These are phyloP conservation scores for Cladorrhinum samala DNA, from an alignment of 495 filamentous ascomycete genomes.

Conservation along the genomic window DNA sequence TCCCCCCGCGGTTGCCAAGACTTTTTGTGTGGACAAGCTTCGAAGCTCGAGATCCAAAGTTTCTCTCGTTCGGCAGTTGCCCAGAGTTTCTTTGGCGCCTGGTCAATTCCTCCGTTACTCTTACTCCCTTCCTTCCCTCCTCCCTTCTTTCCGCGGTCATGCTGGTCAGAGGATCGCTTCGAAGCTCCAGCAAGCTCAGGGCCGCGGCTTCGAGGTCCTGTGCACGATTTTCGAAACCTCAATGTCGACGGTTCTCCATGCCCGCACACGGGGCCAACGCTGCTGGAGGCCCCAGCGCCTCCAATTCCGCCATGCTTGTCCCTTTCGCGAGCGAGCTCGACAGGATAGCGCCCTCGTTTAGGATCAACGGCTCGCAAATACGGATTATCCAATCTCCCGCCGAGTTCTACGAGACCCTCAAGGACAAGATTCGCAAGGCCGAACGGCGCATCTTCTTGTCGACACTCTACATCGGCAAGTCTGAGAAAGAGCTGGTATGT, in stretches of 20 bases:
- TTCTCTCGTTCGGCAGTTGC: no score
- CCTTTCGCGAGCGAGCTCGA: slow-evolving; percentile 78
- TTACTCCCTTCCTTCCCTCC: no score
- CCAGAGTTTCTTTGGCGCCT: no score
- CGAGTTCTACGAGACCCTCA: slow-evolving; percentile 84
- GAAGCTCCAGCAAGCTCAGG: slow-evolving; percentile 28
- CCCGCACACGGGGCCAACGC: slow-evolving; percentile 26
- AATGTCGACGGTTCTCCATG: slow-evolving; percentile 40
- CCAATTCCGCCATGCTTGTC: slow-evolving; percentile 45
- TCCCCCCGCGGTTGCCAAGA: slow-evolving; percentile 4
- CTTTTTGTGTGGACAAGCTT: background rate
- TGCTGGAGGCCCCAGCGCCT: slow-evolving; percentile 16
- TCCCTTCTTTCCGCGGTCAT: no score
- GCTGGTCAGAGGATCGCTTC: slow-evolving; percentile 28
- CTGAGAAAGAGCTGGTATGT: slow-evolving; percentile 77
- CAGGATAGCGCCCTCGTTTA: slow-evolving; percentile 81
- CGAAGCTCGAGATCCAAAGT: no score
- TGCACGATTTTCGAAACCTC: slow-evolving; percentile 23
- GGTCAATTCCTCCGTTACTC: no score
- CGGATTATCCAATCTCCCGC: slow-evolving; percentile 68
- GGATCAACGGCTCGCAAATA: slow-evolving; percentile 74
- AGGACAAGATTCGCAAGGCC: slow-evolving; percentile 77
- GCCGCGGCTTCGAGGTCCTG: slow-evolving; percentile 17
- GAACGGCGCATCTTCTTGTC: slow-evolving; percentile 79
- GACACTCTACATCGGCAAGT: slow-evolving; percentile 92